phyloP scores from a whole-genome alignment of 2,329 filamentous ascomycete species.

The Pseudogymnoascus sp. region DNA sequence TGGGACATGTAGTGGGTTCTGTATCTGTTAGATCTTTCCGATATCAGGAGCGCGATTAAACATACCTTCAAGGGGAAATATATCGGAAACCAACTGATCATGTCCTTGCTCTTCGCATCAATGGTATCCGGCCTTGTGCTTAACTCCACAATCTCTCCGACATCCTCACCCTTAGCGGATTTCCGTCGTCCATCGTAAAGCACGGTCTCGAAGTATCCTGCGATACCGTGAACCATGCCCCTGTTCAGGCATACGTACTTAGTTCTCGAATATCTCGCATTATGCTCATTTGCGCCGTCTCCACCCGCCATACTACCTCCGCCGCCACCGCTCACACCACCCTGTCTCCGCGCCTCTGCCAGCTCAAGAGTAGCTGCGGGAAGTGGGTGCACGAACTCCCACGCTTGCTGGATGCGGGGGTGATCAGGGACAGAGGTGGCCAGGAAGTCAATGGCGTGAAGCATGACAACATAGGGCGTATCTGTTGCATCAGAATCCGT shows the following conservation, averaged over 20 bases:
- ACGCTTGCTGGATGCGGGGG: slow-evolving; percentile 63
- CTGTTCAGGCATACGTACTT: slow-evolving; percentile 70
- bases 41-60: slow-evolving; percentile 10
- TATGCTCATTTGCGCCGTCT: slow-evolving; percentile 83
- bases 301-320: slow-evolving; percentile 67
- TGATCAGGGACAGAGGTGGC: slow-evolving; percentile 53
- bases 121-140: slow-evolving; percentile 91
- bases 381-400: slow-evolving; percentile 75
- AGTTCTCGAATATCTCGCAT: slow-evolving; percentile 68
- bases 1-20: slow-evolving; percentile 81
- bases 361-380: slow-evolving; percentile 47
- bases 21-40: slow-evolving; percentile 15
- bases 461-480: slow-evolving; percentile 88
- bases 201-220: slow-evolving; percentile 94
- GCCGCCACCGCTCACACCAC: slow-evolving; percentile 57
- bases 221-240: slow-evolving; percentile 83
- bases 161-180: slow-evolving; percentile 16
- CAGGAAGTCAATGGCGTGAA: slow-evolving; percentile 83
- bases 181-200: slow-evolving; percentile 54
- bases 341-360: slow-evolving; percentile 48
- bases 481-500: slow-evolving; percentile 68
- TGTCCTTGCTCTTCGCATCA: slow-evolving; percentile 85
- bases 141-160: slow-evolving; percentile 61
- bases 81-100: slow-evolving; percentile 99
- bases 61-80: slow-evolving; percentile 91